Percentiles rank a stretch among this genome's conserved stretches.
Conservation (phyloP, 2,329 filamentous ascomycete species). For the Botryotinia globosa region DNA sequence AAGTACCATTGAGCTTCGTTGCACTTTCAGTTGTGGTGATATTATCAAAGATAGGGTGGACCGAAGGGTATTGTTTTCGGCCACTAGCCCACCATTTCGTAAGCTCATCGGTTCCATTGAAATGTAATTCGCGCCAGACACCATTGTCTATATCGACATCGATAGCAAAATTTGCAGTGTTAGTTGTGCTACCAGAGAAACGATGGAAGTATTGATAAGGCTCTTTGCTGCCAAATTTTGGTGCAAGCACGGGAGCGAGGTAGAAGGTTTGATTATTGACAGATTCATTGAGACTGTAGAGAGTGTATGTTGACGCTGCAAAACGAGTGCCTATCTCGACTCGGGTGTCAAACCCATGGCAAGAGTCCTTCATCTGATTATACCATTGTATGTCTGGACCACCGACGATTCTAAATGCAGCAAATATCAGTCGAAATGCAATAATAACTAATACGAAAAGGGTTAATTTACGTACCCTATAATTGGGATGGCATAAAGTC, state of each 20-base stretch:
- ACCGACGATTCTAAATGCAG: not conserved
- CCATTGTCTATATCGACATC: constrained; percentile 16
- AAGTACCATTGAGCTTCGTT: not conserved
- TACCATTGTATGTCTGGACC: constrained; percentile 25
- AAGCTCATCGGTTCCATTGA: constrained; percentile 1
- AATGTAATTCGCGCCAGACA: not conserved
- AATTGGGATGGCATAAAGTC: not conserved
- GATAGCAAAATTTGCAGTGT: not conserved
- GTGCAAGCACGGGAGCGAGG: constrained; percentile 7
- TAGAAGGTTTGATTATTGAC: constrained; percentile 6
- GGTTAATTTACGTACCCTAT: constrained; percentile 19
- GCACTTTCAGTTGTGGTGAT: not conserved
- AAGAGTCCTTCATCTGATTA: constrained; percentile 28
- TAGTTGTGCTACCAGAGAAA: constrained; percentile 5
- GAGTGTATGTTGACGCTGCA: not conserved
- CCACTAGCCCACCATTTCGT: constrained; percentile 8
- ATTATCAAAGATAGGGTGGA: not conserved
- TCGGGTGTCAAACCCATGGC: constrained; percentile 25
- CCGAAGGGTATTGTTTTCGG: not conserved
- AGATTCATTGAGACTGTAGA: not conserved
- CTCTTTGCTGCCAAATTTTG: not conserved
- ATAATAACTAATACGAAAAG: not conserved
- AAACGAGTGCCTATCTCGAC: constrained; percentile 21
- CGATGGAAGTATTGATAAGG: constrained; percentile 19
- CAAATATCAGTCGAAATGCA: not conserved